Conservation (phyloP, 2,329 filamentous ascomycete genomes). For the Aspergillus ochraceoroseus region DNA sequence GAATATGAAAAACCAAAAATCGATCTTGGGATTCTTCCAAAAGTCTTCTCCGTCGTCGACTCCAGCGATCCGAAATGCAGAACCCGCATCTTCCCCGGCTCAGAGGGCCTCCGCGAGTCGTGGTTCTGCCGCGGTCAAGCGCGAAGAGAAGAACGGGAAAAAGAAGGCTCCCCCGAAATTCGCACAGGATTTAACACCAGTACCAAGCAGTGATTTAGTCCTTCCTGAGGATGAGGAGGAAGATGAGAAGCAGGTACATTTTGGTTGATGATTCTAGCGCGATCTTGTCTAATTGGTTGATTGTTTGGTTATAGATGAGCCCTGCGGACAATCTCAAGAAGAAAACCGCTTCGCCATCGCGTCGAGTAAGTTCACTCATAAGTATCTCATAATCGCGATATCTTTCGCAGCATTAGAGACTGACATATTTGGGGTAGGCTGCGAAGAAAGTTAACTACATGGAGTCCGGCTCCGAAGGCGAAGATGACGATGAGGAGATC, state of each 20-base stretch:
- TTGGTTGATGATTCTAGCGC: conserved; percentile 41
- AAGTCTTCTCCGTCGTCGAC: conserved; percentile 52
- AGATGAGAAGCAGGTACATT: conserved; percentile 39
- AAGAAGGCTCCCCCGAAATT: conserved; percentile 39
- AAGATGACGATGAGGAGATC: conserved; percentile 65
- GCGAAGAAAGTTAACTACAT: conserved; percentile 68
- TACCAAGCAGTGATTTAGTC: conserved; percentile 72
- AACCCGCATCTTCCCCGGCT: conserved; percentile 37
- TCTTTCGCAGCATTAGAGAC: no score
- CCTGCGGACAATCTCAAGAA: conserved; percentile 37
- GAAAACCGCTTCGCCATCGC: conserved; percentile 65
- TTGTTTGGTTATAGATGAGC: conserved; percentile 38
- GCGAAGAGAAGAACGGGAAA: conserved; percentile 47
- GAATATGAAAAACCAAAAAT: conserved; percentile 59
- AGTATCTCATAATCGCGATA: no score
- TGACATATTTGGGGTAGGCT: conserved; percentile 43
- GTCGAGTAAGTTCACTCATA: conserved; percentile 60
- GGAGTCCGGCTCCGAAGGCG: conserved; percentile 72
- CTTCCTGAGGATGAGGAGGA: conserved; percentile 65
- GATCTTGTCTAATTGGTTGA: conserved; percentile 17
- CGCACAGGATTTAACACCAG: conserved; percentile 59
- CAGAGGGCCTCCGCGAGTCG: conserved; percentile 33
- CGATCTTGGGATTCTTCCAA: conserved; percentile 75
- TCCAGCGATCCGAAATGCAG: conserved; percentile 28
- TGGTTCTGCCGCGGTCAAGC: conserved; percentile 28